Base-by-base conservation (phyloP, 192 early-diverging fungal genomes). In the Oehlia diaphana region DNA sequence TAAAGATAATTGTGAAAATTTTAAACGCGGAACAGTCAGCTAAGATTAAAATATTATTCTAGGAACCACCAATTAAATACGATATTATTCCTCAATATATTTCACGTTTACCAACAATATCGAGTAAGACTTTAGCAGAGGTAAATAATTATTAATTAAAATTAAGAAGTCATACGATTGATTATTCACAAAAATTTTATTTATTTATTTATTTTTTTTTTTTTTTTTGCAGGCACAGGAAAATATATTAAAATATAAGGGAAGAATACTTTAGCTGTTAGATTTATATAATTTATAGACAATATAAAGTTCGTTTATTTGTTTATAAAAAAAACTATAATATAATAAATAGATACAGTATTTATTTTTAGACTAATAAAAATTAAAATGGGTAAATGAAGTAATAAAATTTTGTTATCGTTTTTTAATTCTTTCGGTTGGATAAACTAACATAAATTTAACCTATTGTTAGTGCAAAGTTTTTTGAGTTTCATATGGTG, bases 41-140 rank as follows among this genome's bases (percentile, higher is more conserved):
- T 66, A 33, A 35, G 21, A 49, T n/a, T 72, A 44, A 9, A n/a
- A 16, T 72, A 44, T 47, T 37, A 42, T 42, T 26, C 10, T 62
- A 74, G 72, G 72, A 74, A n/a, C 23, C 5, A 8, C 72, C 72
- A 74, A 74, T 74, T 61, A 74, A 23, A 61, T 74, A 74, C 19
- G 72, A 74, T 4, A 58, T 74, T 37, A 62, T 62, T 37, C 23
- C 72, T 62, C 53, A 74, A 58, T 16, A 42, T 49, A 42, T 5
- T 1, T 58, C 53, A 74, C 49, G 26, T 58, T 74, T 74, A 7
- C 72, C 72, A 35, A 58, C 23, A 35, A 33, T 74, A 61, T 62
- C 72, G 19, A 13, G 14, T 61, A 74, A 74, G 14, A n/a, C 72
- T 12, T 62, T 74, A 62, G 1, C 49, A n/a, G 72, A 74, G 53